A percentile compares a stretch with the other conserved stretches of the same genome.
Conservation (phyloP, 371 early-diverging fungal species). For the Mortierella sp. region DNA sequence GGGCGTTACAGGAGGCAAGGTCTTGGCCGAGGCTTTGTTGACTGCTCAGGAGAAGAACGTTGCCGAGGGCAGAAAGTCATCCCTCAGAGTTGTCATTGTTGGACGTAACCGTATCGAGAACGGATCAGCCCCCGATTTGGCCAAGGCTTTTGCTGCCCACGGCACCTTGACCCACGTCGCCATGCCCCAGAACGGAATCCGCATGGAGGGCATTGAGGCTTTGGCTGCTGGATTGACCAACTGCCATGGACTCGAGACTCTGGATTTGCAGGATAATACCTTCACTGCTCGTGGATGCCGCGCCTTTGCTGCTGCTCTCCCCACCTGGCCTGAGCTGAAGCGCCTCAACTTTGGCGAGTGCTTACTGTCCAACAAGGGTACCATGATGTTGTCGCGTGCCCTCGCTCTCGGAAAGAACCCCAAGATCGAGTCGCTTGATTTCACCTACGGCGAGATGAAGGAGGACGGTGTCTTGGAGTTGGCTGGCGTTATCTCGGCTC, state of each 20-base stretch:
- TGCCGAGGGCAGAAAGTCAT: constrained; percentile 73
- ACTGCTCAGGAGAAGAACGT: constrained; percentile 78
- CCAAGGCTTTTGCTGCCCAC: constrained; percentile 88
- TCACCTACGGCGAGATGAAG: constrained; percentile 94
- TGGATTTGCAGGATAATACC: constrained; percentile 98
- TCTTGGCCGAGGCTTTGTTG: constrained; percentile 89
- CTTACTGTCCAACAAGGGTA: constrained; percentile 85
- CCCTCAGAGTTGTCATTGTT: constrained; percentile 85
- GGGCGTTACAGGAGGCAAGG: constrained; percentile 89
- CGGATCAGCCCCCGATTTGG: constrained; percentile 80
- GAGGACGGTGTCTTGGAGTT: constrained; percentile 76
- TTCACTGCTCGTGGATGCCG: constrained; percentile 88
- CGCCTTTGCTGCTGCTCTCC: constrained; percentile 86
- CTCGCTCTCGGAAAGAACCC: constrained; percentile 67
- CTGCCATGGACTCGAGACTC: constrained; percentile 78
- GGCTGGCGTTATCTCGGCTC: constrained; percentile 73
- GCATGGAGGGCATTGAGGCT: constrained; percentile 90
- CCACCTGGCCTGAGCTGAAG: constrained; percentile 84
- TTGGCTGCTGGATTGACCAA: constrained; percentile 79
- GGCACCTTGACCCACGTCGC: constrained; percentile 84
- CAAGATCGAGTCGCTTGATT: constrained; percentile 78
- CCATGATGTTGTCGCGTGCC: constrained; percentile 73
- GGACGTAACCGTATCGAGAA: constrained; percentile 97
- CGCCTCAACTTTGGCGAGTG: constrained; percentile 94
- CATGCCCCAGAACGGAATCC: constrained; percentile 98